Evolutionary conservation across 1,284 basidiomycete genomes (phyloP), one percentile per base, ranked within the genome.

Genomic region (Pyrrhoderma noxium): DNA sequence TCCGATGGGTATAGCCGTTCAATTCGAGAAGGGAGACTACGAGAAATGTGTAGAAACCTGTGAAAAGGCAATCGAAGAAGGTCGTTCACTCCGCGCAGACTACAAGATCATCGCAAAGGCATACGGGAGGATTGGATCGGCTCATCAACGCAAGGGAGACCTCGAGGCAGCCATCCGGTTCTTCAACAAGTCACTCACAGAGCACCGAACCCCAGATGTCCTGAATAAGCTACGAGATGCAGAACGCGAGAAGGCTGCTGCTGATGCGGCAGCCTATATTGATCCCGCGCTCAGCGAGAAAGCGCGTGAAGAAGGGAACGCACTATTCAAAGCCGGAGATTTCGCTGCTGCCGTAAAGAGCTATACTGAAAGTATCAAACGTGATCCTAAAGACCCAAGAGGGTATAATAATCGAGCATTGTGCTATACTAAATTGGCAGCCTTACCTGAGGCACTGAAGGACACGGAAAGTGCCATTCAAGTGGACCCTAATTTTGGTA

Each of bases 391-490:
- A 31, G 95, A 99, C 64, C 81, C 96, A 8, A 77, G 88, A 58
- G 93, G 90, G 13, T 99, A 96, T 75, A 98, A 94, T 65, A 99
- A 99, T 74, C 85, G 96, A 51, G 92, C 96, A 14, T 89, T 93
- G 27, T 94, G 93, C 18, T 98, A 98, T 72, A 93, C 89, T 66
- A 99, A 99, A 72, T 82, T 99, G 23, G 79, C 80, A 36, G 96
- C 96, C 2, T 70, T 98, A 18, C 90, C 94, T 8, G 96, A 99
- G 67, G 96, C 95, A 1, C 77, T 99, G 63, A 98, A 98, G 70
- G 96, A 99, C 64, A 85, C 85, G 23, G 84, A 99, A 51, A 82
- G 89, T 66, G 94, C 96, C 18, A 95, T 99, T 74, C 85, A 85
- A 68, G 80, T 90, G 44, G 95, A 99, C 69, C 82, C 89, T 35